phyloP scores from a whole-genome alignment of 2,329 filamentous ascomycete species.

The Gyromitra esculenta region DNA sequence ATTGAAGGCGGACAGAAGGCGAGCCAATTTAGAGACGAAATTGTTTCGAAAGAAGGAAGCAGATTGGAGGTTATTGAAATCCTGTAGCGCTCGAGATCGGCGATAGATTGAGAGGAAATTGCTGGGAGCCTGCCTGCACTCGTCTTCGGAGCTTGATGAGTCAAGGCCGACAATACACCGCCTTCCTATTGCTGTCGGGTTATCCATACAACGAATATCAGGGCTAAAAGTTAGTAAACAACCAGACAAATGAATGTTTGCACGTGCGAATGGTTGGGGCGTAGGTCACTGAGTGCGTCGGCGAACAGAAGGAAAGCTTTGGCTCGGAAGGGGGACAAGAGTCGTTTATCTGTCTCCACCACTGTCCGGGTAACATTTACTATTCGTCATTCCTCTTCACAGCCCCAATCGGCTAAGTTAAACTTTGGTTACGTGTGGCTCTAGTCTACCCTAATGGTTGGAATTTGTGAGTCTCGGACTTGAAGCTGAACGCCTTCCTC shows the following conservation, averaged over 20 bases:
- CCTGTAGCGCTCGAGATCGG: slow-evolving; percentile 8
- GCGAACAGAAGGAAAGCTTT: slow-evolving; percentile 14
- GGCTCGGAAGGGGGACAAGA: slow-evolving; percentile 16
- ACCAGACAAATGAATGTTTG: slow-evolving; percentile 12
- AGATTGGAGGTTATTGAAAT: slow-evolving; percentile 18
- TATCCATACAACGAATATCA: slow-evolving; percentile 5
- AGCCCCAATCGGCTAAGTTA: slow-evolving; percentile 28
- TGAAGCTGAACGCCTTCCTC: background rate
- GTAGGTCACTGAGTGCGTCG: slow-evolving; percentile 18
- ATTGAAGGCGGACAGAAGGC: slow-evolving; percentile 19
- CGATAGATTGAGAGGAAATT: slow-evolving; percentile 27
- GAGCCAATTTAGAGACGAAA: slow-evolving; percentile 11
- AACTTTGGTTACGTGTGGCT: slow-evolving; percentile 43
- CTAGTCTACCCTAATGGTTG: slow-evolving; percentile 1
- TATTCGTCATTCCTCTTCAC: slow-evolving; percentile 23
- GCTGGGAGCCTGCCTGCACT: slow-evolving; percentile 21
- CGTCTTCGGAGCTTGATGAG: slow-evolving; percentile 29
- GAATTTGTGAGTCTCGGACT: background rate
- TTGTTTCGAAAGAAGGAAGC: slow-evolving; percentile 4
- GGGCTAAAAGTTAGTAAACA: background rate
- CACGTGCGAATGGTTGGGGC: slow-evolving; percentile 29
- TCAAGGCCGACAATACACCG: slow-evolving; percentile 29
- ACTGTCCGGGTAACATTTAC: slow-evolving; percentile 44
- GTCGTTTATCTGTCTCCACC: slow-evolving; percentile 35
- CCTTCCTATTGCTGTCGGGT: slow-evolving; percentile 29